These are phyloP conservation scores for Cucumis cinereus DNA, from an alignment of 306 rosid species.

Conservation along the genomic window DNA sequence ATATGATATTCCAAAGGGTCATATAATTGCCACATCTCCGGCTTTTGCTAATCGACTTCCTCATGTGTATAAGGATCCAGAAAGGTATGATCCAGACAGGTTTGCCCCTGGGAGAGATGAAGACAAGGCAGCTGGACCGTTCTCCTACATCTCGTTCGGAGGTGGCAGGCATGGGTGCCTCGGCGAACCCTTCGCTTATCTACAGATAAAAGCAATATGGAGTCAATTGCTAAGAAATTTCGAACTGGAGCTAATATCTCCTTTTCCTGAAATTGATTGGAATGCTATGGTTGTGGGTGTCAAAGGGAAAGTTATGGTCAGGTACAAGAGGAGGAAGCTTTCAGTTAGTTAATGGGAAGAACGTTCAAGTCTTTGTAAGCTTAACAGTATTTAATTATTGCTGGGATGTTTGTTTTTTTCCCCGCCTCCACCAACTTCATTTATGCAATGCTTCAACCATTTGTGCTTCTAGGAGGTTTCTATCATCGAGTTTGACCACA, in stretches of 20 bases:
- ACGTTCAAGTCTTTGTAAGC: not conserved
- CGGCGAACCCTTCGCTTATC: conserved; percentile 92
- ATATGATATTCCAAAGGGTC: conserved; percentile 88
- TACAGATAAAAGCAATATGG: conserved; percentile 95
- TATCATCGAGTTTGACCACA: not conserved
- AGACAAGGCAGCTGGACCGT: conserved; percentile 81
- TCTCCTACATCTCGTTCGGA: conserved; percentile 89
- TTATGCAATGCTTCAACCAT: not conserved
- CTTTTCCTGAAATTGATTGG: conserved; percentile 93
- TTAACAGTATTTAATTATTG: not conserved
- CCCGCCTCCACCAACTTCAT: not conserved
- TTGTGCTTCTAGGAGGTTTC: conserved; percentile 3
- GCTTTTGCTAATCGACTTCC: conserved; percentile 80
- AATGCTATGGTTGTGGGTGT: conserved; percentile 99
- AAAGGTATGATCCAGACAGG: conserved; percentile 69
- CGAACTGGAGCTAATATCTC: conserved; percentile 72
- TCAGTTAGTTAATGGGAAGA: conserved; percentile 20
- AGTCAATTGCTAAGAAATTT: conserved; percentile 87
- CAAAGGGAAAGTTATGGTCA: conserved; percentile 88
- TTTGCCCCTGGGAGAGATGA: conserved; percentile 72
- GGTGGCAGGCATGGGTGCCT: conserved; percentile 98
- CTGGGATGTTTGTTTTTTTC: not conserved
- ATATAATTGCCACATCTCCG: conserved; percentile 90
- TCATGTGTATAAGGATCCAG: conserved; percentile 65
- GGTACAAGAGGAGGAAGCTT: conserved; percentile 69